Percentiles rank a stretch among this genome's conserved stretches.
Evolutionary conservation across 2,329 filamentous ascomycete species (phyloP).

Genomic region (Exophiala oligosperma): DNA sequence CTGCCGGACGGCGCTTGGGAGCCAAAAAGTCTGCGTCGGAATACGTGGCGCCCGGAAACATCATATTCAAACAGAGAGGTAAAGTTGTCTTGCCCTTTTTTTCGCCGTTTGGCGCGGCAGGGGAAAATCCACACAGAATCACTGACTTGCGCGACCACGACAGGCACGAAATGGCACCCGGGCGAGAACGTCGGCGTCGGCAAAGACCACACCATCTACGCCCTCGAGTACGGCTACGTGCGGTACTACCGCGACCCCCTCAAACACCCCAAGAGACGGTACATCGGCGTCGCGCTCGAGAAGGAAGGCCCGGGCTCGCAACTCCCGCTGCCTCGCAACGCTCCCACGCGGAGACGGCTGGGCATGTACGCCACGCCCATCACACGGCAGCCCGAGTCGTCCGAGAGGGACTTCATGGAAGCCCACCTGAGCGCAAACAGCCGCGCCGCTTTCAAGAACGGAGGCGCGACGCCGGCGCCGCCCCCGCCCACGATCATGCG

Average conservation of each 20-base stretch:
- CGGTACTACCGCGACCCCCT: conserved; percentile 92
- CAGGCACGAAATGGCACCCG: conserved; percentile 86
- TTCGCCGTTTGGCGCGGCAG: too few species aligned
- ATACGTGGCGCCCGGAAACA: conserved; percentile 93
- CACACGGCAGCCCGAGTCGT: conserved; percentile 26
- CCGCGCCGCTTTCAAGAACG: conserved; percentile 28
- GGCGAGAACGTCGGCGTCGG: conserved; percentile 96
- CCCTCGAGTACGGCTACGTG: conserved; percentile 82
- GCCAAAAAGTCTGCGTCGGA: conserved; percentile 92
- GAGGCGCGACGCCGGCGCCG: conserved; percentile 25
- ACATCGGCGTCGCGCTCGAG: conserved; percentile 89
- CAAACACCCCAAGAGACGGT: conserved; percentile 81
- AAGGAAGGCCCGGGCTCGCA: conserved; percentile 62
- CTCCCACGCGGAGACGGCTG: conserved; percentile 71
- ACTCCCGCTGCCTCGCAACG: conserved; percentile 74
- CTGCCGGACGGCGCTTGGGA: conserved; percentile 82
- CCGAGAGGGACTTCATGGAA: conserved; percentile 18
- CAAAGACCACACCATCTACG: conserved; percentile 93
- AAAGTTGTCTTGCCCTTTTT: background rate
- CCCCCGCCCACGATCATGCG: conserved; percentile 34
- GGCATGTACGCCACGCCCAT: conserved; percentile 64
- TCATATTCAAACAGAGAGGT: conserved; percentile 88
- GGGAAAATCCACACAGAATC: background rate
- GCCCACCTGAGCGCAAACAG: conserved; percentile 15
- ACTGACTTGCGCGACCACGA: background rate